These are phyloP conservation scores for Penicillium maclennaniae DNA, from an alignment of 495 filamentous ascomycete species.

Conservation along the genomic window DNA sequence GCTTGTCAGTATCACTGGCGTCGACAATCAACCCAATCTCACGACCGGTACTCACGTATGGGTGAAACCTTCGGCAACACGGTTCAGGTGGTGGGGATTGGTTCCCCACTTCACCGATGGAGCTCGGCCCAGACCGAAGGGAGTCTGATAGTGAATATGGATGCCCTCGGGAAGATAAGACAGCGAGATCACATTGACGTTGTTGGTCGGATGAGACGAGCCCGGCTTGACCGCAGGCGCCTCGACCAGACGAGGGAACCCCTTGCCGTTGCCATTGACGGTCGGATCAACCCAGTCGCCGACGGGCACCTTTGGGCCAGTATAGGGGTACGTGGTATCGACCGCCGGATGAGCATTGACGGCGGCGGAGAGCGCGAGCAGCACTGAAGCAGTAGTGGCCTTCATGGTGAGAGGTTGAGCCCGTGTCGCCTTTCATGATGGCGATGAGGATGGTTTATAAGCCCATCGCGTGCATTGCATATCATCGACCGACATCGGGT, in stretches of 20 bases:
- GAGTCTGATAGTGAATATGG: constrained; percentile 53
- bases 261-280: constrained; percentile 51
- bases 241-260: constrained; percentile 50
- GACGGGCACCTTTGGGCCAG: constrained; percentile 44
- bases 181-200: constrained; percentile 51
- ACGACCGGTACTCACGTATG: constrained; percentile 27
- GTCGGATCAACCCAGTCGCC: constrained; percentile 50
- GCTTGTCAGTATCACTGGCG: not conserved
- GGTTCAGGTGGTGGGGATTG: constrained; percentile 22
- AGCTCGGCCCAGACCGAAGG: constrained; percentile 42
- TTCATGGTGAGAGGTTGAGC: constrained; percentile 17
- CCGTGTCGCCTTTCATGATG: not conserved
- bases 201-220: constrained; percentile 41
- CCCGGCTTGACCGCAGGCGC: constrained; percentile 50
- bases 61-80: constrained; percentile 30
- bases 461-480: not conserved
- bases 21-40: not conserved
- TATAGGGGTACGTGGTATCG: constrained; percentile 42
- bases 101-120: constrained; percentile 43
- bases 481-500: not conserved
- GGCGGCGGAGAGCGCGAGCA: constrained; percentile 19
- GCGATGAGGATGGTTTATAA: constrained; percentile 2
- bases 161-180: constrained; percentile 48
- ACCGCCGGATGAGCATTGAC: constrained; percentile 30
- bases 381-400: constrained; percentile 17